phyloP scores from a whole-genome alignment of 1,284 basidiomycete genomes.

The Melampsora americana region DNA sequence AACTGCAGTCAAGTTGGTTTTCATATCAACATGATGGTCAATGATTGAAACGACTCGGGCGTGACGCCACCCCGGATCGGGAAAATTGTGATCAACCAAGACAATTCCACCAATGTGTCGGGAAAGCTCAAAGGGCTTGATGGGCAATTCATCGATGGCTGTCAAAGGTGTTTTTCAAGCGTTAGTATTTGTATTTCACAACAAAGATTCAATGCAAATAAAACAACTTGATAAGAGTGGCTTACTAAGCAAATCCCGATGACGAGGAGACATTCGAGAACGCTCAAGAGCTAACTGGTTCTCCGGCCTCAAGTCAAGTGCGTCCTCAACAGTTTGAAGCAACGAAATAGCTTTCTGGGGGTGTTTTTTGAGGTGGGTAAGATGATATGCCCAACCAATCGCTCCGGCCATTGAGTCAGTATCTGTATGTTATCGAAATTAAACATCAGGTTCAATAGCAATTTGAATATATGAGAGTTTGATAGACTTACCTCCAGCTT shows the following conservation, averaged over 20 bases:
- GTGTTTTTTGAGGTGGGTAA: slow-evolving; percentile 47
- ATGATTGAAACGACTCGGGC: slow-evolving; percentile 51
- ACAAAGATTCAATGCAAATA: neutral
- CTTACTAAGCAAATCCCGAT: slow-evolving; percentile 53
- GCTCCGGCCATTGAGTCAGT: slow-evolving; percentile 53
- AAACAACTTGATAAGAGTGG: neutral
- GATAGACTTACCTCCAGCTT: slow-evolving; percentile 49
- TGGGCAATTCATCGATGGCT: slow-evolving; percentile 54
- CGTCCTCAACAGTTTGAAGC: slow-evolving; percentile 50
- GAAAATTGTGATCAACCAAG: slow-evolving; percentile 54
- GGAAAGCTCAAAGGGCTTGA: slow-evolving; percentile 51
- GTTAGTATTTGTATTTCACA: neutral
- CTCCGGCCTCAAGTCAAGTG: slow-evolving; percentile 54
- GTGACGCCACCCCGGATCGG: slow-evolving; percentile 50
- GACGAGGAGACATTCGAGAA: slow-evolving; percentile 52
- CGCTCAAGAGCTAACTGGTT: slow-evolving; percentile 53
- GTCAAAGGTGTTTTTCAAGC: neutral
- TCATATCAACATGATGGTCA: slow-evolving; percentile 54
- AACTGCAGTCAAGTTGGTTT: slow-evolving; percentile 48
- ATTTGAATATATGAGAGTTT: neutral
- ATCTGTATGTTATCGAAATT: slow-evolving; percentile 46
- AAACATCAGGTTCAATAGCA: neutral
- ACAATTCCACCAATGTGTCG: slow-evolving; percentile 52
- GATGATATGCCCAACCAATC: slow-evolving; percentile 52
- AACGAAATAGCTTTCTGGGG: slow-evolving; percentile 48